Evolutionary conservation across 257 asterid species (phyloP).

Genomic region (Knoxia roxburghii): DNA sequence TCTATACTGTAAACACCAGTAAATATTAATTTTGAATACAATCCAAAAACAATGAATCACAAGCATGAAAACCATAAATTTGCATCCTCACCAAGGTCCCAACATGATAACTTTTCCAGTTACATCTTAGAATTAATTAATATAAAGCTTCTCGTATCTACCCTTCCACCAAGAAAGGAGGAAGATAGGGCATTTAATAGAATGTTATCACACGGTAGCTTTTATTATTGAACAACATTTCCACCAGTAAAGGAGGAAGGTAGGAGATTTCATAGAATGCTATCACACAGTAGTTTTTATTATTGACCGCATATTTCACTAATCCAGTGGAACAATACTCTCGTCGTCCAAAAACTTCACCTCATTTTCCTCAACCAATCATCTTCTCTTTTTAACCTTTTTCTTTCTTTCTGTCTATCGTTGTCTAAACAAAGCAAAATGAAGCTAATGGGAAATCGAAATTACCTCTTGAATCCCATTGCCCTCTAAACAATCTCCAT

Average conservation of each 20-base stretch:
- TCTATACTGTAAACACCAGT: background rate
- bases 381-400: background rate
- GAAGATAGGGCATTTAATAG: no score
- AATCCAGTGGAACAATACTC: background rate
- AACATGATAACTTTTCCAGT: background rate
- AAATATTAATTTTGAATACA: background rate
- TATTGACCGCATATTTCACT: background rate
- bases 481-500: conserved; percentile 74
- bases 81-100: background rate
- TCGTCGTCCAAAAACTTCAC: no score
- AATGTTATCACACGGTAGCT: no score
- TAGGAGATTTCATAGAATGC: background rate
- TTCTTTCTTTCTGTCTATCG: background rate
- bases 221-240: no score
- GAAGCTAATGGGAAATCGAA: conserved; percentile 8
- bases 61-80: background rate
- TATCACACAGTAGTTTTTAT: background rate
- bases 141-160: background rate
- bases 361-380: background rate
- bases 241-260: background rate
- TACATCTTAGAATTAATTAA: background rate
- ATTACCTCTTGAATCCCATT: conserved; percentile 92
- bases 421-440: background rate
- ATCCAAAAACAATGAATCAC: background rate
- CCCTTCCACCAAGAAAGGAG: background rate